Conservation (phyloP, 2,329 filamentous ascomycete species). For the Diaporthe citrichinensis region DNA sequence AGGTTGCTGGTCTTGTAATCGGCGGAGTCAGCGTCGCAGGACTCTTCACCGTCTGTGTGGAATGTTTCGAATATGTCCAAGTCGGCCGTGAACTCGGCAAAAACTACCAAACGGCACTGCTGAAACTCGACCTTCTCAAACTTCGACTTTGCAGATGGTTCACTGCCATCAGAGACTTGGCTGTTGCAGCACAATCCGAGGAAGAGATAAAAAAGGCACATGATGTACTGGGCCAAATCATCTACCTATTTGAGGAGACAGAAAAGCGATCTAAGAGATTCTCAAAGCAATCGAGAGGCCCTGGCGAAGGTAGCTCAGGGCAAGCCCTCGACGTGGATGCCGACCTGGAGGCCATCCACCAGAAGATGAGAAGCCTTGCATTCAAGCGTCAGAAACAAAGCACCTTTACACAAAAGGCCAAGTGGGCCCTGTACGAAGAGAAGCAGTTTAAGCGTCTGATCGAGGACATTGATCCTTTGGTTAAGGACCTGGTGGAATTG, state of each 20-base stretch:
- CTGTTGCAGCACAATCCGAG: not conserved
- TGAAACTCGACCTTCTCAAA: not conserved
- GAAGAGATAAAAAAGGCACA: not conserved
- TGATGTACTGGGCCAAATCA: not conserved
- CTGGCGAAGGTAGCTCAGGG: not conserved
- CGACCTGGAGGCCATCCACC: not conserved
- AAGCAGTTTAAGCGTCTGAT: conserved; percentile 6
- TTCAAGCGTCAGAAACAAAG: not conserved
- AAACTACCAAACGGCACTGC: not conserved
- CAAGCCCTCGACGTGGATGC: not conserved
- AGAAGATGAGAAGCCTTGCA: not conserved
- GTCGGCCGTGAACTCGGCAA: not conserved
- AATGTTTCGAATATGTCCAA: not conserved
- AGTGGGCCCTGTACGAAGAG: not conserved
- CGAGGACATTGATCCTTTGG: not conserved
- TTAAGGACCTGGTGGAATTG: not conserved
- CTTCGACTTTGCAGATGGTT: not conserved
- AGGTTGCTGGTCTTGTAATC: not conserved
- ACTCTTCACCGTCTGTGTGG: not conserved
- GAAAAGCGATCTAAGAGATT: not conserved
- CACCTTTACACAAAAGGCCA: not conserved
- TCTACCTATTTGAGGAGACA: not conserved
- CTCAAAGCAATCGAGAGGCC: not conserved
- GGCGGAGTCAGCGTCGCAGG: not conserved
- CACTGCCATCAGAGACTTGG: not conserved